Conservation (phyloP, 2,329 filamentous ascomycete genomes). For the Pseudocercospora crystallina region DNA sequence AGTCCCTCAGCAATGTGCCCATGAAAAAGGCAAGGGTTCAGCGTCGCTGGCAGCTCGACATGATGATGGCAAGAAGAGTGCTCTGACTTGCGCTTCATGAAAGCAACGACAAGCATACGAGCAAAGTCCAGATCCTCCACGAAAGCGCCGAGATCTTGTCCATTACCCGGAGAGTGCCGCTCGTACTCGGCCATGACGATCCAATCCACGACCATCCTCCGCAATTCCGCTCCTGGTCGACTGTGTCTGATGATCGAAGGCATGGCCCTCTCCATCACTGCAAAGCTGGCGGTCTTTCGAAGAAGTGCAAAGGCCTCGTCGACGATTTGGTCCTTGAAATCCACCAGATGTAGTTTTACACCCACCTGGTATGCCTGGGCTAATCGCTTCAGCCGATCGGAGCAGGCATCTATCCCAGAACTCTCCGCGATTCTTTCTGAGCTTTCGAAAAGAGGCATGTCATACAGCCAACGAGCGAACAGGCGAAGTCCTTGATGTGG, state of each 20-base stretch:
- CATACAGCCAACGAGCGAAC: too few species aligned
- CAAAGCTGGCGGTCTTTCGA: not conserved
- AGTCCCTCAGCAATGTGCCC: not conserved
- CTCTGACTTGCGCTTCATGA: conserved; percentile 3
- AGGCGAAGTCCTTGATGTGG: too few species aligned
- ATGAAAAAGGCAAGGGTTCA: conserved; percentile 2
- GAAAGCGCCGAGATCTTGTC: not conserved
- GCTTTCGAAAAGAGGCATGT: too few species aligned
- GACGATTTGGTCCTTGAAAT: not conserved
- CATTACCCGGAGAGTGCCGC: not conserved
- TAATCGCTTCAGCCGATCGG: not conserved
- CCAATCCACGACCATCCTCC: not conserved
- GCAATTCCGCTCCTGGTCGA: not conserved
- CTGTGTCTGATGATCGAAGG: not conserved
- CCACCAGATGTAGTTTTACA: not conserved
- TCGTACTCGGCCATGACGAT: not conserved
- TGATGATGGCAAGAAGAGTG: conserved; percentile 1
- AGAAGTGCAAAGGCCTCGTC: not conserved
- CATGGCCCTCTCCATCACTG: not conserved
- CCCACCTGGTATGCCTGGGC: not conserved
- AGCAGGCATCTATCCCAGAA: too few species aligned
- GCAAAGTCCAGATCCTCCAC: not conserved
- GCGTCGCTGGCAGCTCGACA: not conserved
- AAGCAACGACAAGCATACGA: not conserved
- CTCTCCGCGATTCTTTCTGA: too few species aligned